phyloP scores from a whole-genome alignment of 2,329 filamentous ascomycete genomes.

The Penicillium fuscoglaucum region DNA sequence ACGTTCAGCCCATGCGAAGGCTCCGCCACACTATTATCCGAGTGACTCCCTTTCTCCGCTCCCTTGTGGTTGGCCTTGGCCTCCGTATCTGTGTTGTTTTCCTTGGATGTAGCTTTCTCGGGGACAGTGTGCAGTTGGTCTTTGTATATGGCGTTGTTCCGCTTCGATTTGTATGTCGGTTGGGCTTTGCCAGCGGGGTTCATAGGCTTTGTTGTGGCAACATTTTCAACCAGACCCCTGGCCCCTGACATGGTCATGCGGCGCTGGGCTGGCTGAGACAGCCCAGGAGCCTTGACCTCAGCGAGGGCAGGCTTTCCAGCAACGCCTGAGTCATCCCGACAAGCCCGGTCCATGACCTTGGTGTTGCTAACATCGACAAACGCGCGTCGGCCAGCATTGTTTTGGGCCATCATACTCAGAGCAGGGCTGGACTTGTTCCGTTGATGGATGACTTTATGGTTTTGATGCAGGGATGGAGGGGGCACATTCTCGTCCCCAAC shows the following conservation, averaged over 20 bases:
- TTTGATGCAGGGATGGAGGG: constrained; percentile 45
- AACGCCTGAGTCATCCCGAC: constrained; percentile 59
- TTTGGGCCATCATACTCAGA: constrained; percentile 56
- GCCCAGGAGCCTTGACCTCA: constrained; percentile 16
- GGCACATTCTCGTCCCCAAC: constrained; percentile 69
- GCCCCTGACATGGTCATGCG: constrained; percentile 47
- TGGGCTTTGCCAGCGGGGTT: constrained; percentile 37
- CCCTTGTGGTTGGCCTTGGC: constrained; percentile 13
- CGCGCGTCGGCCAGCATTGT: constrained; percentile 67
- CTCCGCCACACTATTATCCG: constrained; percentile 7
- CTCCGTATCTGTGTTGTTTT: constrained; percentile 23
- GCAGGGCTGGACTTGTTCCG: constrained; percentile 76
- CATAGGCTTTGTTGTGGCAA: constrained; percentile 31
- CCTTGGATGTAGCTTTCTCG: constrained; percentile 36
- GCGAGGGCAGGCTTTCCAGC: constrained; percentile 48
- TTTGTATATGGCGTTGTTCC: constrained; percentile 56
- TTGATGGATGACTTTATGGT: constrained; percentile 68
- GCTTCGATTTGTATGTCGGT: constrained; percentile 47
- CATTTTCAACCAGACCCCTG: constrained; percentile 41
- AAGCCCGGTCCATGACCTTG: constrained; percentile 38
- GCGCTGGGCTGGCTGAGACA: constrained; percentile 62
- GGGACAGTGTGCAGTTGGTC: constrained; percentile 46
- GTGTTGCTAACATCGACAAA: constrained; percentile 83
- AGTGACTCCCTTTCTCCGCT: neutral
- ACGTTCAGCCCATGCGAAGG: neutral